Conservation (phyloP, 306 rosid genomes). For the Datisca glomerata region DNA sequence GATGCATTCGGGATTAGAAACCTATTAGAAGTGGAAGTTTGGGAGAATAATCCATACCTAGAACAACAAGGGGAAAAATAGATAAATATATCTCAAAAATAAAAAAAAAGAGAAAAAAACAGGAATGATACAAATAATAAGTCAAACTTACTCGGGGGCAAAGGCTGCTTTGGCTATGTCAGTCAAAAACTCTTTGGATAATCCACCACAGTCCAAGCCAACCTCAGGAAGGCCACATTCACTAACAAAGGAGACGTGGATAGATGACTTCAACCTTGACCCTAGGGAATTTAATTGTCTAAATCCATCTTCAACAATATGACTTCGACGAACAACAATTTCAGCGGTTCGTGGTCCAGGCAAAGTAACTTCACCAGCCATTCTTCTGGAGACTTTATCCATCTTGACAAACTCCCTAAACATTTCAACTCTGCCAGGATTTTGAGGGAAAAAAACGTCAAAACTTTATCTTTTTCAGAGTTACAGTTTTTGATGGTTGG, state of each 20-base stretch:
- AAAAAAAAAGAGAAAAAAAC: neutral
- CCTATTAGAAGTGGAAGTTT: slow-evolving; percentile 79
- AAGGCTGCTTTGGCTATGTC: slow-evolving; percentile 89
- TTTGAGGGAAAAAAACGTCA: slow-evolving; percentile 19
- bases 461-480: no score
- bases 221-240: slow-evolving; percentile 98
- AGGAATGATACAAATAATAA: slow-evolving; percentile 5
- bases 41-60: slow-evolving; percentile 84
- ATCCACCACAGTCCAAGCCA: slow-evolving; percentile 96
- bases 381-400: slow-evolving; percentile 86
- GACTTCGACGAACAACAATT: slow-evolving; percentile 73
- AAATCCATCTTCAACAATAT: slow-evolving; percentile 93
- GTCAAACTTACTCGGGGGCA: slow-evolving; percentile 71
- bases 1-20: slow-evolving; percentile 74
- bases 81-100: slow-evolving; percentile 17
- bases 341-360: slow-evolving; percentile 77
- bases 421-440: slow-evolving; percentile 77
- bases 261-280: slow-evolving; percentile 72
- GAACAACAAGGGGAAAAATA: slow-evolving; percentile 18
- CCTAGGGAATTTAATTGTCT: slow-evolving; percentile 79
- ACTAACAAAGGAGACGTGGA: slow-evolving; percentile 95
- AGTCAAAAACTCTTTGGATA: slow-evolving; percentile 88
- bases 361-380: slow-evolving; percentile 89
- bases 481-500: no score
- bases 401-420: slow-evolving; percentile 88